These are phyloP conservation scores for Ambrosiella cleistominuta DNA, from an alignment of 2,329 filamentous ascomycete species.

Conservation along the genomic window DNA sequence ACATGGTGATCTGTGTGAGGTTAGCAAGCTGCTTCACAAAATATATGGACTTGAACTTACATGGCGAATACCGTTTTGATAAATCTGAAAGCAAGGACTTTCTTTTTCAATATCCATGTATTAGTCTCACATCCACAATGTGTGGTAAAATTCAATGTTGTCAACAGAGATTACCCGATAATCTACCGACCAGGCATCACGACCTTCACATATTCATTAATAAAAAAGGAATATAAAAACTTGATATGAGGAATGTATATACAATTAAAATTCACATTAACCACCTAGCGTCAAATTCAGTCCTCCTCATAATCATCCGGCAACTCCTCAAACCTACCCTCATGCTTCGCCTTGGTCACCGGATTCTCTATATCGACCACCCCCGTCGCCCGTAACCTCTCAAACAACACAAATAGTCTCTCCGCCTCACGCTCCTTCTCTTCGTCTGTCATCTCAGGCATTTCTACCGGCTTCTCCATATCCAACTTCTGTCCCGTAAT, in stretches of 20 bases:
- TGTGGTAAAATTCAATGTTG: neutral
- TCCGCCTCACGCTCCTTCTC: slow-evolving; percentile 90
- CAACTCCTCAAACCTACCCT: slow-evolving; percentile 55
- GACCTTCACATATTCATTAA: no score
- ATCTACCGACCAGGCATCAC: neutral
- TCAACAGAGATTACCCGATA: neutral
- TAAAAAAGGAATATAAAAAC: no score
- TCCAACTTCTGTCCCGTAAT: slow-evolving; percentile 73
- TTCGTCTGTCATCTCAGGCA: slow-evolving; percentile 66
- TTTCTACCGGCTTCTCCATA: slow-evolving; percentile 37
- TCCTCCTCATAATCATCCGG: slow-evolving; percentile 15
- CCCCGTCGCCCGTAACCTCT: slow-evolving; percentile 58
- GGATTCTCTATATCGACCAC: slow-evolving; percentile 66
- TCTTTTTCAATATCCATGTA: neutral
- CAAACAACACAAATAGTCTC: slow-evolving; percentile 75
- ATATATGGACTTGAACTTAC: no score
- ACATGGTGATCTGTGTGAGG: neutral
- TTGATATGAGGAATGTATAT: no score
- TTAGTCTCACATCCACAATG: no score
- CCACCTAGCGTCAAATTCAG: neutral
- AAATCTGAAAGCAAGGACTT: no score
- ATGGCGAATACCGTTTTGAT: no score
- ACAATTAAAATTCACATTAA: neutral
- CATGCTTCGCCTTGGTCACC: slow-evolving; percentile 48
- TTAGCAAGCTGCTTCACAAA: no score